Base-by-base conservation (phyloP, 306 rosid species). In the Nissolia schottii region DNA sequence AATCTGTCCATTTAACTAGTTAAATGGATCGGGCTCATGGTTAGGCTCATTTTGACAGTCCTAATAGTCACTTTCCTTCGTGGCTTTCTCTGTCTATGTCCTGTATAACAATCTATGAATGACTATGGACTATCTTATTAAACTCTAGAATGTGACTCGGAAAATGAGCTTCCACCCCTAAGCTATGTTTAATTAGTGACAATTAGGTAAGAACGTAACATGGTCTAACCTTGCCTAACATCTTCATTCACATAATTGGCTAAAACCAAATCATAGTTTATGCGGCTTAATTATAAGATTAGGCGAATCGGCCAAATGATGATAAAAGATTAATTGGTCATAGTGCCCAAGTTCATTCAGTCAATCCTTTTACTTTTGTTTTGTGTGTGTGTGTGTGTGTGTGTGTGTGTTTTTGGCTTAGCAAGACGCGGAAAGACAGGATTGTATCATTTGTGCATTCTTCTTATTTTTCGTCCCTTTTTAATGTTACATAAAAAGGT, bases 121-220 rank as follows among this genome's bases (percentile, higher is more conserved):
- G 16, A 57, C 43, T 6, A 15, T 28, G 15, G 12, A 1, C 48
- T 24, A 57, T 76, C 59, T 37, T 15, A 59, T 79, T 40, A 28
- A 62, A 68, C 63, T 76, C 53, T 59, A 35, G 49, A 68, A 53
- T 67, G 41, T 3, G 50, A 56, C 77, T 77, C 7, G 79, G 31
- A 46, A 16, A 68, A 31, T 58, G 79, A 77, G 80, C 79, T 79
- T 84, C 81, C 79, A 80, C 77, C 59, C 87, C 70, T 71, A 43
- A 34, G 19, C 25, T 64, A 32, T 67, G 71, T 46, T 54, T 79
- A 25, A 51, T 43, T 58, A 67, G 60, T 65, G 72, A 43, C 27
- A 37, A 38, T 73, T 78, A 83, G 82, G 85, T 16, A 59, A 40
- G 45, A 40, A 58, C 40, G 55, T 54, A 45, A 38, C 40, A 71